Conservation (phyloP, 2,329 filamentous ascomycete species). For the Curvularia hawaiiensis region DNA sequence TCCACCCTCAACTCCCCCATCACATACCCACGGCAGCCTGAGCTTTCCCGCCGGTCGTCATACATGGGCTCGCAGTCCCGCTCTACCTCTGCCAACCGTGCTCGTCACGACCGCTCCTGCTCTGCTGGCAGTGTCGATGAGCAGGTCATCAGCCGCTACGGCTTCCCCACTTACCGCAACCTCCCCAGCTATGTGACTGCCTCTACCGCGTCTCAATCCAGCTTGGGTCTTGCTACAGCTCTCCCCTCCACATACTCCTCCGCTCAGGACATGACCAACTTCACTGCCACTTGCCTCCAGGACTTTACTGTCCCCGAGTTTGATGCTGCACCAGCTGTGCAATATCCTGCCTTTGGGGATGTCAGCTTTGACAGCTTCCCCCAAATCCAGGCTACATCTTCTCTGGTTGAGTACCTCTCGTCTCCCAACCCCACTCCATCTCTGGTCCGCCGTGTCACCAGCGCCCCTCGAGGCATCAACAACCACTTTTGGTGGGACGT, state of each 20-base stretch:
- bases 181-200: slow-evolving; percentile 64
- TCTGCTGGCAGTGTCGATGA: slow-evolving; percentile 73
- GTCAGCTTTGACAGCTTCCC: slow-evolving; percentile 46
- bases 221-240: slow-evolving; percentile 49
- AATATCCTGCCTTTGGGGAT: slow-evolving; percentile 51
- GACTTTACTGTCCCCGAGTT: slow-evolving; percentile 45
- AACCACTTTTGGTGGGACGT: slow-evolving; percentile 97
- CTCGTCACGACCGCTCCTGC: slow-evolving; percentile 58
- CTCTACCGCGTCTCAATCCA: slow-evolving; percentile 40
- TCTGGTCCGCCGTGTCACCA: slow-evolving; percentile 78
- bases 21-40: slow-evolving; percentile 49
- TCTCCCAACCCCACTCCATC: slow-evolving; percentile 80
- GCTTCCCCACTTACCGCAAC: slow-evolving; percentile 84
- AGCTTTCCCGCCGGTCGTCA: slow-evolving; percentile 43
- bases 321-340: slow-evolving; percentile 48
- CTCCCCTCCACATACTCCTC: slow-evolving; percentile 44
- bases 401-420: slow-evolving; percentile 78
- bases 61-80: slow-evolving; percentile 52
- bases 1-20: slow-evolving; percentile 69
- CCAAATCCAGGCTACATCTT: slow-evolving; percentile 60
- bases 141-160: slow-evolving; percentile 69
- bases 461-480: slow-evolving; percentile 69
- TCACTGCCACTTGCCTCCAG: slow-evolving; percentile 35
- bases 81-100: slow-evolving; percentile 65
- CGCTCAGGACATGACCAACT: slow-evolving; percentile 42